phyloP scores from a whole-genome alignment of 1,284 basidiomycete genomes.

The Ustilago tritici region DNA sequence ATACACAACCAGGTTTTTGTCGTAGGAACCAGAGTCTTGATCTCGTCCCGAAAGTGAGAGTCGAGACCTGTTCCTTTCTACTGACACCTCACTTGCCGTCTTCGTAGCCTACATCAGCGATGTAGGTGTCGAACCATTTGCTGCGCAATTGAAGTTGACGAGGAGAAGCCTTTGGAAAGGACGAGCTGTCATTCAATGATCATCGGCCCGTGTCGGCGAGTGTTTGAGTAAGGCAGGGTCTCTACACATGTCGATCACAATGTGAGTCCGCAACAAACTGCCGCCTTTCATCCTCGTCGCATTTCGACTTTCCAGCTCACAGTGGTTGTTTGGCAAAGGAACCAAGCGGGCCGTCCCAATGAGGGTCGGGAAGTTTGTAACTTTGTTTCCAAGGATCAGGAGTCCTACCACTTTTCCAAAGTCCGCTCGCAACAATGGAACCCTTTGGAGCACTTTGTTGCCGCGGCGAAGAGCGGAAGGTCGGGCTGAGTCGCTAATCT shows the following conservation, averaged over 20 bases:
- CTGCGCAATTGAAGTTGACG: not conserved
- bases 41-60: not conserved
- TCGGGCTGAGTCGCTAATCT: not conserved
- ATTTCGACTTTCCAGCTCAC: not conserved
- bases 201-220: not conserved
- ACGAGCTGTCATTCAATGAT: not conserved
- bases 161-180: not conserved
- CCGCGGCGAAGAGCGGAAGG: not conserved
- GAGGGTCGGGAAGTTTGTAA: not conserved
- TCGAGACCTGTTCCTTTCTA: not conserved
- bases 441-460: not conserved
- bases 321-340: not conserved
- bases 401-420: not conserved
- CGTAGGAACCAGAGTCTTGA: too few species aligned
- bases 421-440: not conserved
- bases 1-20: not conserved
- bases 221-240: not conserved
- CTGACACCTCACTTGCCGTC: not conserved
- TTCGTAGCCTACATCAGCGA: not conserved
- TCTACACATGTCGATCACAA: not conserved
- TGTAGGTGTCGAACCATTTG: not conserved
- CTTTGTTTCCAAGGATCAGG: not conserved
- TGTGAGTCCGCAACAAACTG: not conserved
- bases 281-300: not conserved
- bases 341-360: not conserved